A percentile compares a stretch with the other conserved stretches of the same genome.
Evolutionary conservation across 1,139 yeast species (phyloP).

Genomic region (Candida freyschussii): DNA sequence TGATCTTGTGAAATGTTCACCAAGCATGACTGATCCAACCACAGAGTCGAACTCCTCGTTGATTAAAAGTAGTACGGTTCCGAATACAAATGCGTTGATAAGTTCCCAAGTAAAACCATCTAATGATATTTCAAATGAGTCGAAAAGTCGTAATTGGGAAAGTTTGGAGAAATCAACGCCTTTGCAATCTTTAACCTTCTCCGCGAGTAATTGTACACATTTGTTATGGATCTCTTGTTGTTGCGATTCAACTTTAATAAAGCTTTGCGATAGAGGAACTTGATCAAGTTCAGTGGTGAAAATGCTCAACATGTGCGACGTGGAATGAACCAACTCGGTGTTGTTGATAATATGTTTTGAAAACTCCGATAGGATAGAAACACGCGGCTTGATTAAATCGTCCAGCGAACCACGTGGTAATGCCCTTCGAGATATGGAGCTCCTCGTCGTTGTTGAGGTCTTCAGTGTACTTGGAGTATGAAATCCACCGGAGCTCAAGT

Average conservation of each 20-base stretch:
- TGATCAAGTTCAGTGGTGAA: conserved; percentile 17
- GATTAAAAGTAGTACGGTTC: conserved; percentile 35
- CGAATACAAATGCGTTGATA: conserved; percentile 38
- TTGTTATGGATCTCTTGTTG: conserved; percentile 15
- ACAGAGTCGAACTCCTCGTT: conserved; percentile 30
- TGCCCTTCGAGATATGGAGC: conserved; percentile 4
- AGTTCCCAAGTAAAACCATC: conserved; percentile 37
- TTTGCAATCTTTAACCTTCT: conserved; percentile 8
- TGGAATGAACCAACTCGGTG: conserved; percentile 3
- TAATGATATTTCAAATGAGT: conserved; percentile 37
- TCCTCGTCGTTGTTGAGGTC: conserved; percentile 15
- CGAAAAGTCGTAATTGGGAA: conserved; percentile 39
- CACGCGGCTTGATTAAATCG: conserved; percentile 19
- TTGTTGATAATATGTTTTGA: conserved; percentile 16
- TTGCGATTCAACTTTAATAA: conserved; percentile 8
- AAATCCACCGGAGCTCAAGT: conserved; percentile 17
- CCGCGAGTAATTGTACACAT: conserved; percentile 7
- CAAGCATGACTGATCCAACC: conserved; percentile 34
- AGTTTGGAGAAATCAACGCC: conserved; percentile 25
- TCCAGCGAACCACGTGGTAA: conserved; percentile 7
- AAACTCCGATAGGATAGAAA: conserved; percentile 19
- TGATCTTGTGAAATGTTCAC: conserved; percentile 34
- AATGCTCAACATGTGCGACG: conserved; percentile 16
- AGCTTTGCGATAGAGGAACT: conserved; percentile 1
- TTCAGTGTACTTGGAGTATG: background rate